Conservation (phyloP, 805 yeast species). For the Hanseniaspora taiwanica region DNA sequence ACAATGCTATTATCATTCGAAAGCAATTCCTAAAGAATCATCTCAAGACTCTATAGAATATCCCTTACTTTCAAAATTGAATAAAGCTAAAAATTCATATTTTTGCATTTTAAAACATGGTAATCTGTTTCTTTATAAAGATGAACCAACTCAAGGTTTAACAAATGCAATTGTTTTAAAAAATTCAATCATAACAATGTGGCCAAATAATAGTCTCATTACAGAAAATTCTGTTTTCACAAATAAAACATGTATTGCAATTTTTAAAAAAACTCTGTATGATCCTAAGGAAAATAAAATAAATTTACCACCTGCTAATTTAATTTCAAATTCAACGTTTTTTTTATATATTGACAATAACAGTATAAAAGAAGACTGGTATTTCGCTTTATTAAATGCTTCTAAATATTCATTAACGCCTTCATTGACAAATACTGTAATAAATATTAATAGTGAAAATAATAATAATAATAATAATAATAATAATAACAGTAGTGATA, state of each 20-base stretch:
- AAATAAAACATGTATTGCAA: slow-evolving; percentile 64
- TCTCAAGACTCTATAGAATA: slow-evolving; percentile 5
- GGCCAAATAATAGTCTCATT: slow-evolving; percentile 53
- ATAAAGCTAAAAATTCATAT: slow-evolving; percentile 38
- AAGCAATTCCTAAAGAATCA: slow-evolving; percentile 6
- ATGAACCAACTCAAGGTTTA: slow-evolving; percentile 21
- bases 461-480: no score
- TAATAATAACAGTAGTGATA: no score
- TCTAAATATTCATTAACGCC: slow-evolving; percentile 37
- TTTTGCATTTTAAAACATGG: slow-evolving; percentile 75
- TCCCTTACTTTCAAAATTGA: slow-evolving; percentile 15
- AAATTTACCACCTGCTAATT: background rate
- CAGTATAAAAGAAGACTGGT: slow-evolving; percentile 85
- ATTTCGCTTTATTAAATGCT: slow-evolving; percentile 71
- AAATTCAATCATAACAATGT: slow-evolving; percentile 56
- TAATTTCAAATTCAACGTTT: slow-evolving; percentile 15
- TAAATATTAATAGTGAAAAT: background rate
- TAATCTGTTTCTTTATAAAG: slow-evolving; percentile 71
- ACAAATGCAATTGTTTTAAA: slow-evolving; percentile 68
- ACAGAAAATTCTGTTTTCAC: slow-evolving; percentile 69
- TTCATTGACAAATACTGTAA: slow-evolving; percentile 46
- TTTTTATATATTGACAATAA: slow-evolving; percentile 69
- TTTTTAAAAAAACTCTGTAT: slow-evolving; percentile 36
- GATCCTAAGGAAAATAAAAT: slow-evolving; percentile 2
- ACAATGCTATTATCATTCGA: slow-evolving; percentile 47